Conservation (phyloP, 148 eudicot species). For the Nepenthes gracilis region DNA sequence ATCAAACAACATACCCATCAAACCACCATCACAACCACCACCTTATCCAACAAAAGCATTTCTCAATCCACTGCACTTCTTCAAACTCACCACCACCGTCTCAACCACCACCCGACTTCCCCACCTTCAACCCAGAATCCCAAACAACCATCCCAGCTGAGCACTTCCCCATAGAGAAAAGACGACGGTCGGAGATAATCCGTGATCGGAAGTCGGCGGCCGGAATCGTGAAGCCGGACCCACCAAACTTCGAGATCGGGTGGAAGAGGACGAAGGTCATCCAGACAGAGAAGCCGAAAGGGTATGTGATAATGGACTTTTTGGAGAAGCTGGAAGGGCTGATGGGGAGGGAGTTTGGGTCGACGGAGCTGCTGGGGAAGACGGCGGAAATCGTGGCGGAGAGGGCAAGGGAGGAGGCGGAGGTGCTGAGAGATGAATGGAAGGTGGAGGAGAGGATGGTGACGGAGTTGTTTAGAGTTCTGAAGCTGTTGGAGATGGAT, state of each 20-base stretch:
- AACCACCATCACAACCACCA: too few relatives aligned
- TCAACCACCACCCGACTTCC: slow-evolving; percentile 12
- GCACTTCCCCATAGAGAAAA: slow-evolving; percentile 56
- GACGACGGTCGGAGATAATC: slow-evolving; percentile 55
- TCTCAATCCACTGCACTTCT: too few relatives aligned
- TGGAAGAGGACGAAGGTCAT: slow-evolving; percentile 78
- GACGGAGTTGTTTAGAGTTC: slow-evolving; percentile 63
- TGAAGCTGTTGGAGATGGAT: slow-evolving; percentile 95
- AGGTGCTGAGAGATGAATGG: slow-evolving; percentile 66
- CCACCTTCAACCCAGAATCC: slow-evolving; percentile 18
- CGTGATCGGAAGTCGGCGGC: slow-evolving; percentile 36
- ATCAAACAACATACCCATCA: too few relatives aligned
- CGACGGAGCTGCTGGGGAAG: slow-evolving; percentile 56
- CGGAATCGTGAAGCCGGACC: slow-evolving; percentile 52
- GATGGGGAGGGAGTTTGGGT: slow-evolving; percentile 64
- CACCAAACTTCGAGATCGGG: slow-evolving; percentile 70
- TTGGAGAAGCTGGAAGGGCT: slow-evolving; percentile 57
- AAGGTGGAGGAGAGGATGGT: slow-evolving; percentile 85
- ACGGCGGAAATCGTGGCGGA: slow-evolving; percentile 79
- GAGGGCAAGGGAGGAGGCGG: slow-evolving; percentile 77
- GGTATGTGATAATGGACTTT: slow-evolving; percentile 87
- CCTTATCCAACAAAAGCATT: too few relatives aligned
- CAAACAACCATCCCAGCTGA: slow-evolving; percentile 44
- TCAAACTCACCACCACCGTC: too few relatives aligned
- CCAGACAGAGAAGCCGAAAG: slow-evolving; percentile 55